These are phyloP conservation scores for Geotrichum klebahnii DNA, from an alignment of 1,139 yeast species.

Conservation along the genomic window DNA sequence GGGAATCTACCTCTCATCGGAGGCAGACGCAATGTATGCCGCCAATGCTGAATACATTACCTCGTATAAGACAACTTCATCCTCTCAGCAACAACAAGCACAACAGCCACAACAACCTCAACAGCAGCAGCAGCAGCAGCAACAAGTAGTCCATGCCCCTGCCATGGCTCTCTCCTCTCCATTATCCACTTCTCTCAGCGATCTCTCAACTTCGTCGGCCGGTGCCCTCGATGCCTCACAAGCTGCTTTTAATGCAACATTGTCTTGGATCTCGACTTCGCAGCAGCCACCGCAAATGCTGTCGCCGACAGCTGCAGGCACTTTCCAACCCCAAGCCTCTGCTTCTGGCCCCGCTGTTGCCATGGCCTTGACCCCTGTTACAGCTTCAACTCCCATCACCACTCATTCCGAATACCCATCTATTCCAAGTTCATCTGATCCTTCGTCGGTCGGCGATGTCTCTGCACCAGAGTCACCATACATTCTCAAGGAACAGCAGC, in stretches of 20 bases:
- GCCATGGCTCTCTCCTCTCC: slow-evolving; percentile 5
- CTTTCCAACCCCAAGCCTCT: background rate
- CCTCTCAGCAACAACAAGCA: too few species aligned
- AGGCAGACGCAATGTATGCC: slow-evolving; percentile 1
- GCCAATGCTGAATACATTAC: slow-evolving; percentile 7
- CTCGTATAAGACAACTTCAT: background rate
- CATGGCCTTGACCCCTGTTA: background rate
- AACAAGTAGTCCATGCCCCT: background rate
- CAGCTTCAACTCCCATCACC: background rate
- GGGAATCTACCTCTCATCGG: background rate
- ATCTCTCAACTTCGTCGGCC: background rate
- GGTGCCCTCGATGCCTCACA: background rate
- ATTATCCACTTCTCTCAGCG: slow-evolving; percentile 3
- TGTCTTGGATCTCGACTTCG: background rate
- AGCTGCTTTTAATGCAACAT: background rate
- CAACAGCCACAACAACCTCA: too few species aligned
- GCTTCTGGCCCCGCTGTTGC: background rate
- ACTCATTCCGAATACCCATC: background rate
- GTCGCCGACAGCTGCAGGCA: background rate
- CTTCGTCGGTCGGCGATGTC: background rate
- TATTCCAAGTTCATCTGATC: background rate
- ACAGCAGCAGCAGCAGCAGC: too few species aligned
- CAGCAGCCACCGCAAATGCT: slow-evolving; percentile 1
- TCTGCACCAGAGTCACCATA: background rate
- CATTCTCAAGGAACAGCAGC: background rate